Conservation (phyloP, 345 rosid genomes). For the Brassica incana region DNA sequence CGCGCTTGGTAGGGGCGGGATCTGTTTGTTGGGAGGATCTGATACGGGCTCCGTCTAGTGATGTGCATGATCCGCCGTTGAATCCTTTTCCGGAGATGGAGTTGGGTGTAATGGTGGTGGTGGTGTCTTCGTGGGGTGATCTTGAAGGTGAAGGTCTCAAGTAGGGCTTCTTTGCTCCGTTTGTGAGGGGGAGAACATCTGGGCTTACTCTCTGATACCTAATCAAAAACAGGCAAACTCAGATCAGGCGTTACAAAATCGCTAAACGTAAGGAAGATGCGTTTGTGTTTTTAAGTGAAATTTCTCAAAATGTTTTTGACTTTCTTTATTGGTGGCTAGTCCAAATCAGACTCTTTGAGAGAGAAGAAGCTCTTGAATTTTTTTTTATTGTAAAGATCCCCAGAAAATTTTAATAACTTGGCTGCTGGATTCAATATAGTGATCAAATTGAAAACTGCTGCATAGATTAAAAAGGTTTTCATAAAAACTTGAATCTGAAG, state of each 20-base stretch:
- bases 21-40: slow-evolving; percentile 29
- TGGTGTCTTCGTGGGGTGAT: slow-evolving; percentile 33
- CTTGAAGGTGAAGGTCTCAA: slow-evolving; percentile 40
- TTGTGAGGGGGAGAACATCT: slow-evolving; percentile 49
- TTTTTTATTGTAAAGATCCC: not conserved
- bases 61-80: slow-evolving; percentile 40
- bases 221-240: not conserved
- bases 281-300: not conserved
- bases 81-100: slow-evolving; percentile 37
- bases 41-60: slow-evolving; percentile 31
- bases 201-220: slow-evolving; percentile 71
- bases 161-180: slow-evolving; percentile 46
- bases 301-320: not conserved
- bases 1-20: slow-evolving; percentile 37
- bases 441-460: not conserved
- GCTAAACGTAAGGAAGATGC: not conserved
- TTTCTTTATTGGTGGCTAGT: not conserved
- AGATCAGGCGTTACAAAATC: slow-evolving; percentile 12
- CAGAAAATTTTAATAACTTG: not conserved
- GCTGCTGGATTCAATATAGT: slow-evolving; percentile 5
- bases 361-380: not conserved
- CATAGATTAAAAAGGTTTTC: not conserved
- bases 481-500: slow-evolving; percentile 5
- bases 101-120: slow-evolving; percentile 13
- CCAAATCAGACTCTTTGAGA: not conserved